Evolutionary conservation across 2,329 filamentous ascomycete species (phyloP).

Genomic region (Zymoseptoria crescenta): DNA sequence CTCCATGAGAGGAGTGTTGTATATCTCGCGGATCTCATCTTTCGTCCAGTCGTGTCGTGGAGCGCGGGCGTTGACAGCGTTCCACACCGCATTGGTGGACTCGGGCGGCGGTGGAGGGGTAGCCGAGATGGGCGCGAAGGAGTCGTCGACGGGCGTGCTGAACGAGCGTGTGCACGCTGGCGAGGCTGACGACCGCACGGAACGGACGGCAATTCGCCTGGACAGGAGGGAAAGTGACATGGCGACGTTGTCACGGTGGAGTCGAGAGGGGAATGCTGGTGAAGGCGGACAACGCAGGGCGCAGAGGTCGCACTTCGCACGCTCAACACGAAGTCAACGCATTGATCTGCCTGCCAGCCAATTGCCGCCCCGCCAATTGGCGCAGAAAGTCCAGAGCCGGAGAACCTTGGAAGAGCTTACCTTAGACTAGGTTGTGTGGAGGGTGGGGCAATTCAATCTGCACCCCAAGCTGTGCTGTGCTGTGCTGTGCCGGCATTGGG

Average conservation of each 20-base stretch:
- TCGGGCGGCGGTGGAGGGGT: conserved; percentile 20
- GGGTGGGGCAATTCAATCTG: too few relatives aligned
- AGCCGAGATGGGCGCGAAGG: conserved; percentile 22
- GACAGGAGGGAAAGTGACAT: conserved; percentile 23
- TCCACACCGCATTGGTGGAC: conserved; percentile 29
- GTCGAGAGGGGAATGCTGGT: not conserved
- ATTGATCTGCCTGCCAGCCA: not conserved
- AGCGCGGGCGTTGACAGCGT: conserved; percentile 51
- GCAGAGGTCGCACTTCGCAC: too few relatives aligned
- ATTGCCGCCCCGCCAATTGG: conserved; percentile 1
- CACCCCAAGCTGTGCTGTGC: too few relatives aligned
- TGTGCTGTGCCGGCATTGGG: too few relatives aligned
- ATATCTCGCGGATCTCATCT: conserved; percentile 73
- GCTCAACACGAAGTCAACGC: not conserved
- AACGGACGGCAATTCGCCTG: conserved; percentile 17
- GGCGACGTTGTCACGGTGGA: not conserved
- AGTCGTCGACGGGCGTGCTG: conserved; percentile 31
- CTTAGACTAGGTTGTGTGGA: too few relatives aligned
- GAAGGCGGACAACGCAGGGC: not conserved
- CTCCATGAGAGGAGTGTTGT: conserved; percentile 73
- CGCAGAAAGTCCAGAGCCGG: too few relatives aligned
- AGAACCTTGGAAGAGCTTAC: too few relatives aligned
- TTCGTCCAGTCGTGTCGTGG: conserved; percentile 71
- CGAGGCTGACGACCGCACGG: conserved; percentile 8
- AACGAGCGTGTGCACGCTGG: conserved; percentile 17